Evolutionary conservation across 2,329 filamentous ascomycete genomes (phyloP).

Genomic region (Microascus cirrosus): DNA sequence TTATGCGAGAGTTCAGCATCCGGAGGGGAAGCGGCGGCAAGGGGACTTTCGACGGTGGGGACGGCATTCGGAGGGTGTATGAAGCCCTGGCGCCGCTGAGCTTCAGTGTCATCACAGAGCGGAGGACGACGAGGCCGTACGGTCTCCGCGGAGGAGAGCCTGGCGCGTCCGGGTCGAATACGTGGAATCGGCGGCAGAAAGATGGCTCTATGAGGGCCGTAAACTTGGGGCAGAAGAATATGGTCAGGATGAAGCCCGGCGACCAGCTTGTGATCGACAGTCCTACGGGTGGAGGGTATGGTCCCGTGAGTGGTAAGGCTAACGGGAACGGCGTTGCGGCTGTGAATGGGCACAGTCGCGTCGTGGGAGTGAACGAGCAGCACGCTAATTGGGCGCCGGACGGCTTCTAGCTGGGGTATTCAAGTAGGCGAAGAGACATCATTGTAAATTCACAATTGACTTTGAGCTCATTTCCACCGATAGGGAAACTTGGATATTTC

Average conservation of each 20-base stretch:
- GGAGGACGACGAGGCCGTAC: slow-evolving; percentile 58
- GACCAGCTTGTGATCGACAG: slow-evolving; percentile 73
- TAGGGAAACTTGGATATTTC: too few relatives aligned
- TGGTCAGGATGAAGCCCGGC: slow-evolving; percentile 62
- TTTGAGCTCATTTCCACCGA: too few relatives aligned
- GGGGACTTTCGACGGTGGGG: slow-evolving; percentile 47
- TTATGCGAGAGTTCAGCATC: slow-evolving; percentile 60
- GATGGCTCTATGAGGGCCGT: slow-evolving; percentile 39
- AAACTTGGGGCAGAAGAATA: slow-evolving; percentile 72
- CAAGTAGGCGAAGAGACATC: too few relatives aligned
- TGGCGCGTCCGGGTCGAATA: slow-evolving; percentile 67
- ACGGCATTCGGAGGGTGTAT: slow-evolving; percentile 64
- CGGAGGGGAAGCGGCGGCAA: slow-evolving; percentile 50
- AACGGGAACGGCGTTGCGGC: not conserved
- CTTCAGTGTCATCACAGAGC: slow-evolving; percentile 54
- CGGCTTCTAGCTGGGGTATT: not conserved
- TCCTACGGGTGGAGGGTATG: slow-evolving; percentile 63
- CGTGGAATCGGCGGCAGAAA: slow-evolving; percentile 68
- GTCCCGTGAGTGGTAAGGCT: not conserved
- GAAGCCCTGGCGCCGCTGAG: not conserved
- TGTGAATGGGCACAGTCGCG: not conserved
- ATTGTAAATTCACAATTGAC: too few relatives aligned
- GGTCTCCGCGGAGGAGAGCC: slow-evolving; percentile 76
- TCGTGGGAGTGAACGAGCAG: not conserved
- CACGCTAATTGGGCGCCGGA: not conserved